Conservation (phyloP, 2,329 filamentous ascomycete species). For the Stagonosporopsis chrysanthemi region DNA sequence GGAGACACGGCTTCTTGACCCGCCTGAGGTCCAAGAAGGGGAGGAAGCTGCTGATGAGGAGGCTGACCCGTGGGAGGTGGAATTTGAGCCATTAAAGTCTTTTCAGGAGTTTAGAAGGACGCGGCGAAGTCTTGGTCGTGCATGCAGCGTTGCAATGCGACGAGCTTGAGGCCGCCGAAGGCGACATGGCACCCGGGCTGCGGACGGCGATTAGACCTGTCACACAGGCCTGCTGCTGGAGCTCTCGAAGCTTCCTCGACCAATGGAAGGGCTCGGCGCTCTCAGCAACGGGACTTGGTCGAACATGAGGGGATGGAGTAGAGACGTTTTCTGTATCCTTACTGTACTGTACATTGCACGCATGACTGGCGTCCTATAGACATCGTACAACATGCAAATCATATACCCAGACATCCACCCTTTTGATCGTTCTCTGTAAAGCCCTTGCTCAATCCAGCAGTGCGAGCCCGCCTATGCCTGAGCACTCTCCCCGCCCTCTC, state of each 20-base stretch:
- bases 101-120: too few species aligned
- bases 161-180: background rate
- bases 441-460: background rate
- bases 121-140: too few species aligned
- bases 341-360: constrained; percentile 23
- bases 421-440: background rate
- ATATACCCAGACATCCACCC: background rate
- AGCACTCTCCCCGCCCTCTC: too few species aligned
- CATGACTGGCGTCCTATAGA: constrained; percentile 1
- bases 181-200: background rate
- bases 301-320: background rate
- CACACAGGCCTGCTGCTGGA: background rate
- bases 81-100: constrained; percentile 43
- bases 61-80: constrained; percentile 61
- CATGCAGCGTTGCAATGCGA: too few species aligned
- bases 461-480: background rate
- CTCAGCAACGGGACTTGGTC: background rate
- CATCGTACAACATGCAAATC: background rate
- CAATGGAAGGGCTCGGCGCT: background rate
- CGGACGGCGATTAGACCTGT: too few species aligned
- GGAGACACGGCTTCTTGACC: constrained; percentile 66
- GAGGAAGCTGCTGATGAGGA: constrained; percentile 61
- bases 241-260: background rate
- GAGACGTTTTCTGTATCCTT: constrained; percentile 13
- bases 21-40: constrained; percentile 62